Conservation (phyloP, 1,284 basidiomycete species). For the Cutaneotrichosporon mucoides region DNA sequence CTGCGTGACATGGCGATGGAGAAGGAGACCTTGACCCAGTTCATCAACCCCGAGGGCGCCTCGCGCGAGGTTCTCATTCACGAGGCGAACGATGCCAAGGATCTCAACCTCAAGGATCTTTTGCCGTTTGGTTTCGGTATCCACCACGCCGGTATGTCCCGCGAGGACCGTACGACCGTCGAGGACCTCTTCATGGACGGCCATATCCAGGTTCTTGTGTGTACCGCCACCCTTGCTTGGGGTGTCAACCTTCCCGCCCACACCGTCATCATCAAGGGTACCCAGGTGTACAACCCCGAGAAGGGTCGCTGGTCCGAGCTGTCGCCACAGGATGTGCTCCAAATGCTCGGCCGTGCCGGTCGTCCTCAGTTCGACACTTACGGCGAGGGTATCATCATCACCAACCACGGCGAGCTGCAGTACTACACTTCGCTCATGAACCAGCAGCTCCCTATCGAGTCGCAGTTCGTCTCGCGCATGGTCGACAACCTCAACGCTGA, state of each 20-base stretch:
- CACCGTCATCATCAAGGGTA: constrained; percentile 98
- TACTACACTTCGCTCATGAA: constrained; percentile 93
- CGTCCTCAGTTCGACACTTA: constrained; percentile 96
- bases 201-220: constrained; percentile 89
- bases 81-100: constrained; percentile 79
- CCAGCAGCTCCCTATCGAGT: constrained; percentile 95
- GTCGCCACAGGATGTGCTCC: constrained; percentile 92
- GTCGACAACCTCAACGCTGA: constrained; percentile 98
- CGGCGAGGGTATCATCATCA: constrained; percentile 98
- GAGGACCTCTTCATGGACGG: constrained; percentile 94
- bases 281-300: constrained; percentile 98
- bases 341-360: constrained; percentile 98
- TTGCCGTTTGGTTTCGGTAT: constrained; percentile 97
- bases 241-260: constrained; percentile 98
- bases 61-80: constrained; percentile 80
- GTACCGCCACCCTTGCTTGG: constrained; percentile 98
- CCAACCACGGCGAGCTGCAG: constrained; percentile 93
- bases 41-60: constrained; percentile 86
- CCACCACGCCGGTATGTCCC: constrained; percentile 98
- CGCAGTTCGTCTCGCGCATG: constrained; percentile 86
- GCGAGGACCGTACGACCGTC: constrained; percentile 85
- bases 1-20: constrained; percentile 93
- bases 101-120: constrained; percentile 79
- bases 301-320: constrained; percentile 97
- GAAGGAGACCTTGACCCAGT: constrained; percentile 91